Evolutionary conservation across 306 rosid genomes (phyloP).

Genomic region (Abrus precatorius): DNA sequence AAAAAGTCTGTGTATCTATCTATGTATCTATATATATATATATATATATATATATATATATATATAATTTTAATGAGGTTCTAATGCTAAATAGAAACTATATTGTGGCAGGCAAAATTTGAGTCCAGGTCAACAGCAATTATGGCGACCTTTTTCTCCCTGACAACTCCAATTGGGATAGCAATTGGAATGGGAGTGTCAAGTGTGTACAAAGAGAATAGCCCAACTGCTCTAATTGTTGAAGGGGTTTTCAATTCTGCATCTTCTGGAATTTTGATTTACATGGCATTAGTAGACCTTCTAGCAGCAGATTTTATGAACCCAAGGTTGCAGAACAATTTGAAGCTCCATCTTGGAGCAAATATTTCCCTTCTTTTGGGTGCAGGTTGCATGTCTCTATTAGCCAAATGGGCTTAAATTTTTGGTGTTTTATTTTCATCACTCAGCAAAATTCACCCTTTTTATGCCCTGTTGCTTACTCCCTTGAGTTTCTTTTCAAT

Average conservation of each 20-base stretch:
- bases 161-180: constrained; percentile 80
- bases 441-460: background rate
- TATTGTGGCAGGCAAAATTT: constrained; percentile 65
- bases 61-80: background rate
- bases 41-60: too few relatives aligned
- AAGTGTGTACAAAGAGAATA: constrained; percentile 57
- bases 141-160: constrained; percentile 72
- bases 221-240: constrained; percentile 65
- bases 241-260: constrained; percentile 73
- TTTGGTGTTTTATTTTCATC: constrained; percentile 14
- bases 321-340: constrained; percentile 63
- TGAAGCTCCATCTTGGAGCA: constrained; percentile 60
- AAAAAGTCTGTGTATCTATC: too few relatives aligned
- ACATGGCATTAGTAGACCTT: constrained; percentile 81
- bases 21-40: too few relatives aligned
- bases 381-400: constrained; percentile 70
- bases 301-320: constrained; percentile 83
- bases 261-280: constrained; percentile 77
- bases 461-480: background rate
- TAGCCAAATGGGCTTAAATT: constrained; percentile 74
- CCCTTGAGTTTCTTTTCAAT: too few relatives aligned
- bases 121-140: constrained; percentile 57
- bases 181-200: constrained; percentile 69
- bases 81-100: background rate
- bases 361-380: constrained; percentile 74